Base-by-base conservation (phyloP, 768 basidiomycete species). In the Kwoniella mangroviensis region DNA sequence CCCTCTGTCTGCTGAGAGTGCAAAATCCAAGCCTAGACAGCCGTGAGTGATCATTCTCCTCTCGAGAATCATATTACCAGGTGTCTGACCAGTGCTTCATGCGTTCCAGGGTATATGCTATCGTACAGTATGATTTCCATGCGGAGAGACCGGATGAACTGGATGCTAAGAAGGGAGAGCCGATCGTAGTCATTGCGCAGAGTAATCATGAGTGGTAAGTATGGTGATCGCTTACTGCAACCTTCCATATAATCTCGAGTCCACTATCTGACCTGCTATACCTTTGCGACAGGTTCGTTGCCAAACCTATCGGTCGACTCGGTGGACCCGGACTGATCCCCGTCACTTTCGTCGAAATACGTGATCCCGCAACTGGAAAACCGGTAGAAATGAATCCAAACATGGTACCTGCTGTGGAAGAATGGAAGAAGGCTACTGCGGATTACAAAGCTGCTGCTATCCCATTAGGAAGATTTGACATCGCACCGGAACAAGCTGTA, bases 141-240 rank as follows among this genome's bases (percentile, higher is more conserved):
- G 95, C 97, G n/a, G 97, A 99, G 83, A 88, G 97, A 55, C 88
- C 92, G 4, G 97, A 99, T 81, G 97, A 99, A 79, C 89, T 99
- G 56, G 95, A 96, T 70, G 96, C 96, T 1, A 94, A 91, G 78
- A 88, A 90, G 0, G 96, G 95, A 43, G 97, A 99, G 78, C 87
- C 92, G 9, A 92, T 99, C 80, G 92, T 95, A 19, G 93, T 99
- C 70, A 97, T 98, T 67, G 97, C 97, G 0, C 97, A 98, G 83
- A 98, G 95, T n/a, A 99, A 98, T 80, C 93, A 94, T 73, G 97
- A 99, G 83, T 99, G 97, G 97, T 84, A 43, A 62, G 83, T 70
- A 13, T 6, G 26, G n/a, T 11, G 4, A 61, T 43, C 41, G 34
- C 28, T 53, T 26, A 19, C 17, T 3, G 34, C 34, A 0, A 34